Conservation (phyloP, 345 rosid species). For the Anacardium occidentale region DNA sequence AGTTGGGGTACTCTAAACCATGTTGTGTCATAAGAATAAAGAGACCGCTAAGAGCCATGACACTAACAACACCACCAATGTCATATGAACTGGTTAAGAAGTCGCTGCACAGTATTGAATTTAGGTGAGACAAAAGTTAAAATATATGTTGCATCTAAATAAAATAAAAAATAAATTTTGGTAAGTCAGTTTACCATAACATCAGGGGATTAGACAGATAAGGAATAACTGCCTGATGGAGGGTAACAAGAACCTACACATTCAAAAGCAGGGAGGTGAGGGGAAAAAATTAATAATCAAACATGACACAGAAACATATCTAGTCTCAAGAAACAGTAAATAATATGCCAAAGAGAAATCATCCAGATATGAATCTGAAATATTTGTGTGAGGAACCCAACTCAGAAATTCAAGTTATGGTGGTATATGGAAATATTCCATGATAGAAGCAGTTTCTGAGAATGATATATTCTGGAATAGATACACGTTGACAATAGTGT, state of each 20-base stretch:
- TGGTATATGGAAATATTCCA: too few relatives aligned
- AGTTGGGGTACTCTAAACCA: slow-evolving; percentile 87
- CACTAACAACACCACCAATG: slow-evolving; percentile 93
- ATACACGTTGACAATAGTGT: not conserved
- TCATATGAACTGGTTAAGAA: slow-evolving; percentile 89
- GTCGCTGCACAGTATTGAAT: slow-evolving; percentile 56
- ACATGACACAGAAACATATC: not conserved
- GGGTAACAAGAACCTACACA: slow-evolving; percentile 71
- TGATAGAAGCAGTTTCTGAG: too few relatives aligned
- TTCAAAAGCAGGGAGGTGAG: slow-evolving; percentile 26
- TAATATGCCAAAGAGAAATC: slow-evolving; percentile 3
- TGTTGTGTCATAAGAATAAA: slow-evolving; percentile 88
- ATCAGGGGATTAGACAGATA: slow-evolving; percentile 69
- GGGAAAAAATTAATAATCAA: not conserved
- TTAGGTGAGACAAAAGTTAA: slow-evolving; percentile 14
- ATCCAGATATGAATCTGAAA: not conserved
- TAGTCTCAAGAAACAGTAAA: not conserved
- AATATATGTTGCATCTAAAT: not conserved
- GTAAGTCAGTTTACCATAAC: slow-evolving; percentile 53
- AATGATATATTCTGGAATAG: too few relatives aligned
- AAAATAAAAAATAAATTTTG: not conserved
- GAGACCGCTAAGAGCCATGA: slow-evolving; percentile 93
- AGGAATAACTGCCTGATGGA: slow-evolving; percentile 79
- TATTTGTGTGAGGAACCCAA: too few relatives aligned
- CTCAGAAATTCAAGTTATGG: too few relatives aligned